These are phyloP conservation scores for Myochromella boudieri DNA, from an alignment of 768 basidiomycete genomes.

Conservation along the genomic window DNA sequence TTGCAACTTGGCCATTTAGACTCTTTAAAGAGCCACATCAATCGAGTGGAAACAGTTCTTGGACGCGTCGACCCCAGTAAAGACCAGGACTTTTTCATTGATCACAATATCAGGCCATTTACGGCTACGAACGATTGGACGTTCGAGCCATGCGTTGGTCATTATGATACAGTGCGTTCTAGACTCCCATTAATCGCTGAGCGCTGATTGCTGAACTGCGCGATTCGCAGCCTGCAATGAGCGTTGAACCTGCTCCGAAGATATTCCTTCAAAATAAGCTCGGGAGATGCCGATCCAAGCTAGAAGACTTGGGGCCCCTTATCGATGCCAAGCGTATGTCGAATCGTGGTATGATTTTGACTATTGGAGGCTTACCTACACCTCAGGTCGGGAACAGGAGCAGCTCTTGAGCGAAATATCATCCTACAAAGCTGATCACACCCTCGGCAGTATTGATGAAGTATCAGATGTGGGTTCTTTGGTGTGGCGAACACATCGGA, in stretches of 20 bases:
- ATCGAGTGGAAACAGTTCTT: slow-evolving; percentile 46
- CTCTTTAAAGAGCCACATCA: slow-evolving; percentile 49
- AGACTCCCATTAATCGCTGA: not conserved
- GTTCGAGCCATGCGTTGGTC: slow-evolving; percentile 72
- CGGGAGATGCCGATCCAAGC: slow-evolving; percentile 53
- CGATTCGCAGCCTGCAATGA: slow-evolving; percentile 58
- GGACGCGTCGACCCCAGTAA: slow-evolving; percentile 49
- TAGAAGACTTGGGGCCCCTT: slow-evolving; percentile 60
- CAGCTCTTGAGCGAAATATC: slow-evolving; percentile 46
- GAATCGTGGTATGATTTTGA: not conserved
- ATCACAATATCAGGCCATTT: slow-evolving; percentile 70
- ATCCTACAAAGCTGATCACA: slow-evolving; percentile 47
- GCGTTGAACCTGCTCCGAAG: slow-evolving; percentile 68
- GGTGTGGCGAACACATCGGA: not conserved
- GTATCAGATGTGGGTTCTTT: slow-evolving; percentile 51
- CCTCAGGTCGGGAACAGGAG: slow-evolving; percentile 53
- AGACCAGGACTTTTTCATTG: slow-evolving; percentile 74
- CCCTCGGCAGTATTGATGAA: slow-evolving; percentile 57
- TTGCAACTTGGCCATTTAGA: slow-evolving; percentile 63
- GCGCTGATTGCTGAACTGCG: not conserved
- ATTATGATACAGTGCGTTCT: slow-evolving; percentile 76
- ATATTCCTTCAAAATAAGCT: slow-evolving; percentile 82
- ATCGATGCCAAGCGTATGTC: slow-evolving; percentile 61
- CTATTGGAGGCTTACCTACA: slow-evolving; percentile 9
- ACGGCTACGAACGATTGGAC: slow-evolving; percentile 61